phyloP scores from a whole-genome alignment of 371 early-diverging fungal genomes.

The Mortierella sp. region DNA sequence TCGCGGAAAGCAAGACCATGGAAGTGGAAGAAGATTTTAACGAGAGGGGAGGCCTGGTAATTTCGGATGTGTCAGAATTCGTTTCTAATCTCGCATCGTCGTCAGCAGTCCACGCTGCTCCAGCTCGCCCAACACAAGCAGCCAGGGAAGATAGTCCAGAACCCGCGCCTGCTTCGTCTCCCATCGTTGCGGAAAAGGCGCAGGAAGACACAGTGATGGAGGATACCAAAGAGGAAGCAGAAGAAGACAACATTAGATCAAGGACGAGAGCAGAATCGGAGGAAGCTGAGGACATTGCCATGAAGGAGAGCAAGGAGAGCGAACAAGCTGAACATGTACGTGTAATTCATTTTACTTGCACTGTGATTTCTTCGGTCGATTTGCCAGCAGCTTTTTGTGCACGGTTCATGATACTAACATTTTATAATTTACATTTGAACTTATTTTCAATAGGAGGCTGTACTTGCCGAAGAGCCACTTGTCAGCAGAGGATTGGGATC shows the following conservation, averaged over 20 bases:
- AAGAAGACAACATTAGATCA: constrained; percentile 9
- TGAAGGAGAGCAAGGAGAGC: constrained; percentile 45
- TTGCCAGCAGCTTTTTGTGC: not conserved
- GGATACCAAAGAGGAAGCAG: not conserved
- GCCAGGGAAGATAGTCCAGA: constrained; percentile 11
- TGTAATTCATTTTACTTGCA: not conserved
- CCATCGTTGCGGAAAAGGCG: constrained; percentile 40
- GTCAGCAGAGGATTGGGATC: constrained; percentile 89
- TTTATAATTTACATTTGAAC: not conserved
- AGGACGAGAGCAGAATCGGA: constrained; percentile 60
- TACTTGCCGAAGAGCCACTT: constrained; percentile 82
- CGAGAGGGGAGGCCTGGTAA: constrained; percentile 45
- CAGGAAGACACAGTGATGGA: constrained; percentile 58
- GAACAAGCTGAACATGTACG: constrained; percentile 29
- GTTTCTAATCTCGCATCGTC: constrained; percentile 70
- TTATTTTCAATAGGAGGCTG: constrained; percentile 25
- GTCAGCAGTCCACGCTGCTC: constrained; percentile 56
- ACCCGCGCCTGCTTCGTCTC: not conserved
- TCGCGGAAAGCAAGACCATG: constrained; percentile 60
- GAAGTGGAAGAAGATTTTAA: constrained; percentile 36
- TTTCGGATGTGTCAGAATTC: constrained; percentile 75
- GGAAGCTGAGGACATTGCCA: constrained; percentile 60
- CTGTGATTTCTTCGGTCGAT: not conserved
- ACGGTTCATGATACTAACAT: not conserved
- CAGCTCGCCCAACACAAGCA: constrained; percentile 26